These are phyloP conservation scores for Phytopythium boreale DNA, from an alignment of 352 stramenopile genomes.

Conservation along the genomic window DNA sequence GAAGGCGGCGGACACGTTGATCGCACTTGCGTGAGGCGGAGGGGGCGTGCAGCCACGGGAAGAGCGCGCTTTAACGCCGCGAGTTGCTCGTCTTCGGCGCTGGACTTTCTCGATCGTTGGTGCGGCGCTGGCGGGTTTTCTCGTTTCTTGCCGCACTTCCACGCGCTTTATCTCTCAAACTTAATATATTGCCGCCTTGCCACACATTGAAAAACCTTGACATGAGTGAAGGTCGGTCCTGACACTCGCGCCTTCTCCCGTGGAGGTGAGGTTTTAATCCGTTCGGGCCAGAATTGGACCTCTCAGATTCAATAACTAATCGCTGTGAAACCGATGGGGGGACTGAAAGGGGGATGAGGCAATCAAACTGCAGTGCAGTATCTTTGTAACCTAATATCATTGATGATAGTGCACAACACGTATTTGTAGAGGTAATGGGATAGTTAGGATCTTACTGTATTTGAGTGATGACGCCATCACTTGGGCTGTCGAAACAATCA, in stretches of 20 bases:
- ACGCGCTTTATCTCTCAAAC: not conserved
- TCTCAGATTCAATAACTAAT: not conserved
- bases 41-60: not conserved
- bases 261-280: not conserved
- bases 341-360: not conserved
- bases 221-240: not conserved
- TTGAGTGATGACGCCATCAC: not conserved
- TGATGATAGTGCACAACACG: not conserved
- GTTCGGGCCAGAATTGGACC: not conserved
- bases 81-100: not conserved
- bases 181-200: not conserved
- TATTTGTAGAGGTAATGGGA: not conserved
- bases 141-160: constrained; percentile 6
- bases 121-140: not conserved
- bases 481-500: not conserved
- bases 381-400: not conserved
- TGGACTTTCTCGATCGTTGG: not conserved
- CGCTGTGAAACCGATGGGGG: not conserved
- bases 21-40: not conserved
- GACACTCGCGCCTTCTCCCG: not conserved
- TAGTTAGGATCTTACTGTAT: not conserved
- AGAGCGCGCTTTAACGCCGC: not conserved
- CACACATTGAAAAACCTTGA: not conserved
- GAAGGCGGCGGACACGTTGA: not conserved
- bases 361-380: too few relatives aligned